Evolutionary conservation across 495 filamentous ascomycete species (phyloP), one percentile per base, ranked within the genome.

Genomic region (Tetracladium marchalianum): DNA sequence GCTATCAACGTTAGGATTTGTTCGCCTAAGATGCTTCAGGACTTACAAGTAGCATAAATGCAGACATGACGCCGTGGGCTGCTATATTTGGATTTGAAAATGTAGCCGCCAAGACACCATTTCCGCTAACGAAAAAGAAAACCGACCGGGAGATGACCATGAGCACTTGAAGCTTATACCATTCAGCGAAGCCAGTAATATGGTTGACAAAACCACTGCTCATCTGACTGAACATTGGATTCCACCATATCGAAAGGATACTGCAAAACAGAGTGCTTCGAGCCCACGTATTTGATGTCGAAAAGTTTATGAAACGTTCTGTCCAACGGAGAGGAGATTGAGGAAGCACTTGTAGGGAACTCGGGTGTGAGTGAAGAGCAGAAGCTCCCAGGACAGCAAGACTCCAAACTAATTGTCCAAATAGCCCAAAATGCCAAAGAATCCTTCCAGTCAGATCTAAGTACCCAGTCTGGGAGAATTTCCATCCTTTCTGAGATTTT

Each of bases 221-320:
- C 54, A 78, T 78, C 50, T 82, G 64, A 49, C 72, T 70, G 55
- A 87, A 69, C 44, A 73, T 75, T 6, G 84, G 84, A 51, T 89
- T 90, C 83, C 85, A 94, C 77, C 82, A 88, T 11, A 80, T 59
- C 1, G 81, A 73, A 5, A 76, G 52, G 19, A 82, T 50, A 18
- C 75, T 77, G 2, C 73, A 61, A 16, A 71, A 48, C 19, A 82
- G 64, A 12, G 65, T 66, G 72, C 64, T 65, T 5, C n/a, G 13
- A 22, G 37, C 37, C 41, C 41, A 47, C 12, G 12, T 11, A 9
- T 39, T 31, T n/a, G 34, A 32, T 1, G 43, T 48, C 36, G 43
- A 35, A 9, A 40, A 13, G 3, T 19, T 27, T 19, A 43, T 43
- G 19, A 39, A 32, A 9, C 12, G 6, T 5, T 35, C 33, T 3